Evolutionary conservation across 129 eudicot species (phyloP).

Genomic region (Lactuca saligna): DNA sequence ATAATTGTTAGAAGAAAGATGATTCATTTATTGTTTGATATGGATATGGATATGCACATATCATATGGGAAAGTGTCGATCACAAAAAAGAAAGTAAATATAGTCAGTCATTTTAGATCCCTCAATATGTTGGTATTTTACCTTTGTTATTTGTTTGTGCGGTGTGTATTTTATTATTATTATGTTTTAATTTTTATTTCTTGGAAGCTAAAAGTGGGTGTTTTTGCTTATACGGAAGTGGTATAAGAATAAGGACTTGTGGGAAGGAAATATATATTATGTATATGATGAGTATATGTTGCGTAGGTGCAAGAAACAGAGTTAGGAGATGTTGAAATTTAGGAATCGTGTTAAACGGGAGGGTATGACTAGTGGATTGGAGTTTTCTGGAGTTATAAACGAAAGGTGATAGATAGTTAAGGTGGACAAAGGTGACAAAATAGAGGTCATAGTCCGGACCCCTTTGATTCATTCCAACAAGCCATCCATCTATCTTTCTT

Average conservation of each 20-base stretch:
- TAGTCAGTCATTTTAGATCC: not conserved
- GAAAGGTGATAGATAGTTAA: constrained; percentile 4
- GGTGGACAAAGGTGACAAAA: constrained; percentile 25
- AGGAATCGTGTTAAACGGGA: constrained; percentile 3
- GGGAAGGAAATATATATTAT: not conserved
- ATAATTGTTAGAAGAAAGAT: not conserved
- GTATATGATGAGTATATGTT: constrained; percentile 2
- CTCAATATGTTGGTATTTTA: not conserved
- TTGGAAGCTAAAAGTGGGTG: not conserved
- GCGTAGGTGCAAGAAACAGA: constrained; percentile 23
- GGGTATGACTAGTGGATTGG: not conserved
- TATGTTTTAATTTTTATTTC: not conserved
- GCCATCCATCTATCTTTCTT: not conserved
- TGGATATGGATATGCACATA: not conserved
- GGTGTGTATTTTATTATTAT: not conserved
- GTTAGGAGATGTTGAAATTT: constrained; percentile 10
- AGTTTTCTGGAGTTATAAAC: too few relatives aligned
- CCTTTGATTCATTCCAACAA: constrained; percentile 14
- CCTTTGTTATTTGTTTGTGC: not conserved
- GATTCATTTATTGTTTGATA: constrained; percentile 25
- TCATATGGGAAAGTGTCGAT: not conserved
- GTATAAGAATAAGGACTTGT: constrained; percentile 9
- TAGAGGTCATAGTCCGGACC: constrained; percentile 27
- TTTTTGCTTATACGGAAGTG: constrained; percentile 18
- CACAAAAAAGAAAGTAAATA: not conserved